Evolutionary conservation across 1,139 yeast species (phyloP), one percentile per base, ranked within the genome.

Genomic region (Kodamaea sp.): DNA sequence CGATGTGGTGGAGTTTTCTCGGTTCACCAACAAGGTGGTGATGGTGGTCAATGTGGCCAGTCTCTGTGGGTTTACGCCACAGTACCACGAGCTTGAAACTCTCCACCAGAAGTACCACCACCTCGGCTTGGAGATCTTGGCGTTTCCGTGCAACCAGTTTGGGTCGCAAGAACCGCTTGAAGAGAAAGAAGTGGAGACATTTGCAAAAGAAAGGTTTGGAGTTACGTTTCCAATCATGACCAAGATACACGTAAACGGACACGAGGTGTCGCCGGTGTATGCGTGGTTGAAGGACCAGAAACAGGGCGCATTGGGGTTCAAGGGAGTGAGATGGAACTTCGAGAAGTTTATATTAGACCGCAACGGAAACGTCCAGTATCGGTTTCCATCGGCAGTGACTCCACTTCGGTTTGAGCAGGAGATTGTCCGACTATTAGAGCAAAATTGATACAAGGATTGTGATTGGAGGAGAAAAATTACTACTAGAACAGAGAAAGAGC

Each of bases 261-360:
- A 47, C 9, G 36, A 43, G 15, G 57, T 59, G 23, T 43, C 51
- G 24, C 59, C 60, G 5, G 46, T 70, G n/a, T 70, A 57, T 39
- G 38, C 44, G 3, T 65, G 43, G 39, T 50, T 70, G 35, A 70
- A 70, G 41, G 32, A 24, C 5, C 26, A 51, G 26, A 41, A 48
- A 26, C 39, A 47, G 5, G 95, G 94, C 14, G 48, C 76, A 10
- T 60, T 89, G 29, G 96, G 96, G 11, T 80, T 88, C 59, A 73
- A 70, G 41, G 92, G 95, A 20, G 76, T 90, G 50, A 80, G 86
- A 59, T 92, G 97, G 98, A 92, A 92, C 67, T 92, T 90, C 57
- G 97, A 90, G 61, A 92, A 92, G 69, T 92, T 92, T 65, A 52
- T 92, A 34, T 59, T 92, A 35, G 81, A 82, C 57, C 73, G 73